Base-by-base conservation (phyloP, 2,329 filamentous ascomycete species). In the Hypoxylon sp. region DNA sequence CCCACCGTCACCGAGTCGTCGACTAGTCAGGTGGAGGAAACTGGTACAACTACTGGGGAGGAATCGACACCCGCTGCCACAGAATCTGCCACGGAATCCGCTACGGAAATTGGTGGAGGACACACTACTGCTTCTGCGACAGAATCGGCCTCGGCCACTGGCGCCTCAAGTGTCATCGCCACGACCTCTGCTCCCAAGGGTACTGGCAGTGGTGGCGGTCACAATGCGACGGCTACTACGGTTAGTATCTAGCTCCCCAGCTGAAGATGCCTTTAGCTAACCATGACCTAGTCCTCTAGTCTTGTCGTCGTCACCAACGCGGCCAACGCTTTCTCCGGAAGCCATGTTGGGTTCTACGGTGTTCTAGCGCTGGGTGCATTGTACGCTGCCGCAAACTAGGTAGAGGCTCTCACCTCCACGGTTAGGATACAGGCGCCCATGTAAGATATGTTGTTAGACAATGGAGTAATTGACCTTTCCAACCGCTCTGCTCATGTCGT, bases 321-420 rank as follows among this genome's bases (percentile, higher is more conserved):
- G 12, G 59, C 47, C 36, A 52, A 55, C 20, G 30, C 32, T 16
- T 5, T 52, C 19, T 13, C 23, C 15, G 55, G 30, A 7, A 46
- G 50, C 15, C 15, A 31, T 5, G 19, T 57, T 12, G 56, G 53
- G 4, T 43, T 55, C 30, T 59, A 59, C 27, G 53, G 56, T 7
- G 59, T 45, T 3, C 27, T 61, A 4, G 56, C 49, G 2, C 27
- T 61, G 7, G 56, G 56, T 20, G 56, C 50, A 15, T n/a, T 55
- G 5, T 55, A 46, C n/a, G 53, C 45, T 13, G 50, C 27, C 5
- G 44, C 35, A 12, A 31, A 59, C 48, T 59, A 56, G 36, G 13
- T 11, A 15, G 12, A 8, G 16, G 11, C 3, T 16, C 6, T 26
- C 12, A 8, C 11, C n/a, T n/a, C n/a, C n/a, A n/a, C n/a, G n/a